These are phyloP conservation scores for Dispira simplex DNA, from an alignment of 192 early-diverging fungal species.

Conservation along the genomic window DNA sequence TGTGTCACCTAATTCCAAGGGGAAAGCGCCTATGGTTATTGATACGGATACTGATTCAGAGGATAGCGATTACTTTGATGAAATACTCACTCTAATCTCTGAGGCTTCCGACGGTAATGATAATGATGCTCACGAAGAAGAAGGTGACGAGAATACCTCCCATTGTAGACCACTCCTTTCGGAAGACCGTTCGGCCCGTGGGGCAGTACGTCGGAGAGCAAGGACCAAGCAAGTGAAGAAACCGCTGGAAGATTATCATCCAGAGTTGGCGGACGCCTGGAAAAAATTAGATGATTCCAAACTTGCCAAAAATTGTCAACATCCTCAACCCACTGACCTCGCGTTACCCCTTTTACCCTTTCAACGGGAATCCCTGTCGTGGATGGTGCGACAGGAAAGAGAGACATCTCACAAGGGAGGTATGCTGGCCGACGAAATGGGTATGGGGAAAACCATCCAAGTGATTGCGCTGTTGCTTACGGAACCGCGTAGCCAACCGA, in stretches of 20 bases:
- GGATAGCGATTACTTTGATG: too few relatives aligned
- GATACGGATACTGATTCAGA: too few relatives aligned
- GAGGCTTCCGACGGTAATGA: too few relatives aligned
- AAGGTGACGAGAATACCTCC: too few relatives aligned
- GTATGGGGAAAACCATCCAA: constrained; percentile 91
- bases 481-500: constrained; percentile 44
- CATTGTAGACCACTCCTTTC: too few relatives aligned
- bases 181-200: too few relatives aligned
- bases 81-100: too few relatives aligned
- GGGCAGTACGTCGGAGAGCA: too few relatives aligned
- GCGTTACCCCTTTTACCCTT: constrained; percentile 72
- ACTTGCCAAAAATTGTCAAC: constrained; percentile 1
- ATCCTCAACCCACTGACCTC: constrained; percentile 48
- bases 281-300: neutral
- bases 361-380: constrained; percentile 70
- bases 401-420: constrained; percentile 50
- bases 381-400: constrained; percentile 68
- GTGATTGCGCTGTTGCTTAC: constrained; percentile 65
- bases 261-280: constrained; percentile 7
- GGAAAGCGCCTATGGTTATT: too few relatives aligned
- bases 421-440: constrained; percentile 79
- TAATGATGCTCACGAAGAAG: too few relatives aligned
- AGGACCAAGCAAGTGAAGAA: too few relatives aligned
- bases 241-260: constrained; percentile 1
- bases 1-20: too few relatives aligned